Conservation (phyloP, 192 early-diverging fungal species). For the Jimgerdemannia lactiflua region DNA sequence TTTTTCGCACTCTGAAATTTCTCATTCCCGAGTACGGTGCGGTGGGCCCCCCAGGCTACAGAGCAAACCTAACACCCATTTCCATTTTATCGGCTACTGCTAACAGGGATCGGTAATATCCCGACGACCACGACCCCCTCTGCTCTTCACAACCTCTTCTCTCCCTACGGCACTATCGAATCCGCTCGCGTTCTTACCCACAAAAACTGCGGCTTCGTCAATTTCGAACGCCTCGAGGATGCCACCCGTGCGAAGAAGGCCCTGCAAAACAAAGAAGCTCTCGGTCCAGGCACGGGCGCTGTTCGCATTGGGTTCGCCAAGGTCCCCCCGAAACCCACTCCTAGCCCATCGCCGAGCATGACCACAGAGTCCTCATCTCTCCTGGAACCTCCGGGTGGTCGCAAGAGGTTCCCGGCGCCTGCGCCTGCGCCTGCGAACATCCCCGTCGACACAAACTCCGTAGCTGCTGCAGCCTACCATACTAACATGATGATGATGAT, state of each 20-base stretch:
- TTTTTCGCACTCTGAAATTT: too few relatives aligned
- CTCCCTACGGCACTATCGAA: slow-evolving; percentile 84
- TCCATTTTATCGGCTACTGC: not conserved
- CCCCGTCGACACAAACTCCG: not conserved
- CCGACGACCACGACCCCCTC: slow-evolving; percentile 71
- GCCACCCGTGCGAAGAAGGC: slow-evolving; percentile 82
- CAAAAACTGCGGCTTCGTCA: slow-evolving; percentile 98
- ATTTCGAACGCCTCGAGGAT: slow-evolving; percentile 88
- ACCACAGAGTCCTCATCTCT: not conserved
- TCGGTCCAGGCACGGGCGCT: slow-evolving; percentile 63
- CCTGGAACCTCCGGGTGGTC: not conserved
- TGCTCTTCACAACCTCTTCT: slow-evolving; percentile 72
- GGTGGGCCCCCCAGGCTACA: not conserved
- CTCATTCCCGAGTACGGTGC: too few relatives aligned
- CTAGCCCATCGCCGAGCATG: slow-evolving; percentile 27
- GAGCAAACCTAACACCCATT: not conserved
- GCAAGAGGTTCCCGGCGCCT: slow-evolving; percentile 3
- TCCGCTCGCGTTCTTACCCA: slow-evolving; percentile 92
- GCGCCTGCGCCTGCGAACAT: slow-evolving; percentile 10
- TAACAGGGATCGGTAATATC: slow-evolving; percentile 91
- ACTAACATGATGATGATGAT: slow-evolving; percentile 13
- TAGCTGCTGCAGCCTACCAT: not conserved
- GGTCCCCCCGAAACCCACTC: slow-evolving; percentile 61
- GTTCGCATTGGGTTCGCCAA: slow-evolving; percentile 97
- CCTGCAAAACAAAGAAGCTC: slow-evolving; percentile 87